These are phyloP conservation scores for Leishmania arabica DNA, from an alignment of 208 protist genomes.

Conservation along the genomic window DNA sequence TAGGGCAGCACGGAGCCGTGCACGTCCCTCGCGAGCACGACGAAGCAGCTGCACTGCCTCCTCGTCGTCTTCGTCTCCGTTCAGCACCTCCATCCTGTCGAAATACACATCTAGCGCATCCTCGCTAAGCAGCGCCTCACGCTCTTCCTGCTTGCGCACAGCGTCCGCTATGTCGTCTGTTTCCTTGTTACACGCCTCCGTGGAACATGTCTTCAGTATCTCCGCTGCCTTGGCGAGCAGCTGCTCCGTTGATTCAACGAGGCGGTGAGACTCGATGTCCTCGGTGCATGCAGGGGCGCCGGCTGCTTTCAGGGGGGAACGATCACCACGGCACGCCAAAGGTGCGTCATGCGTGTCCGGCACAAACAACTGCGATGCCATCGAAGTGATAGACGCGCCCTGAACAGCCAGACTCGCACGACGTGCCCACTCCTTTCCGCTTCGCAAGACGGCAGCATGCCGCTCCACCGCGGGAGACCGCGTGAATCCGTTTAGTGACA, in stretches of 20 bases:
- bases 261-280: constrained; percentile 5
- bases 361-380: constrained; percentile 19
- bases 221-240: constrained; percentile 14
- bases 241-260: constrained; percentile 21
- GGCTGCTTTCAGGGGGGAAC: neutral
- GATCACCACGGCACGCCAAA: neutral
- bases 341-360: neutral
- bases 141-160: constrained; percentile 22
- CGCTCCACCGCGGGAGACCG: neutral
- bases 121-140: constrained; percentile 11
- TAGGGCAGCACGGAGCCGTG: constrained; percentile 7
- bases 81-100: constrained; percentile 12
- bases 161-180: neutral
- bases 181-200: too few species aligned
- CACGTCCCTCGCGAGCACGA: constrained; percentile 11
- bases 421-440: constrained; percentile 26
- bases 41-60: constrained; percentile 38
- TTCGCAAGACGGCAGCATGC: constrained; percentile 17
- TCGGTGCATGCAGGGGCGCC: neutral
- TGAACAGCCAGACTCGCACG: constrained; percentile 20
- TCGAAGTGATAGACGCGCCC: constrained; percentile 7
- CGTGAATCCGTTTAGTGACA: neutral
- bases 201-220: neutral
- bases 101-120: constrained; percentile 23
- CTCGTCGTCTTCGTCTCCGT: constrained; percentile 25